A percentile compares a stretch with the other conserved stretches of the same genome.
These are phyloP conservation scores for Schwanniomyces sp. DNA, from an alignment of 805 yeast species.

Conservation along the genomic window DNA sequence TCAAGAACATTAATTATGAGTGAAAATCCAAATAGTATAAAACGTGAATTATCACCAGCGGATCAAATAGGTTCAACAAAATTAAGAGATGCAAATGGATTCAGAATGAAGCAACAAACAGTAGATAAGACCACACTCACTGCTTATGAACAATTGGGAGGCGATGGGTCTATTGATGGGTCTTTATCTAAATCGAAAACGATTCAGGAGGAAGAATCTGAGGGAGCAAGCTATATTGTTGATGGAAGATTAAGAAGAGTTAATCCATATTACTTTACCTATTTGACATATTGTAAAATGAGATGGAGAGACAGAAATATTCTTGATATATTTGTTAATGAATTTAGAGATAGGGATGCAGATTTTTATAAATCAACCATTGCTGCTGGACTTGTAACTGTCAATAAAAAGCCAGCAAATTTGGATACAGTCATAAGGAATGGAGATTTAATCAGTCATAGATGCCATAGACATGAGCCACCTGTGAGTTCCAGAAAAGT, in stretches of 20 bases:
- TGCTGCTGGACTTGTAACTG: constrained; percentile 63
- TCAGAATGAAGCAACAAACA: constrained; percentile 44
- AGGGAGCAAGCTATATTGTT: constrained; percentile 55
- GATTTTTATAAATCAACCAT: constrained; percentile 58
- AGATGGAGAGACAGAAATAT: constrained; percentile 89
- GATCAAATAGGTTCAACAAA: constrained; percentile 2
- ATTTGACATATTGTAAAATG: constrained; percentile 84
- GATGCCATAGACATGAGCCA: constrained; percentile 89
- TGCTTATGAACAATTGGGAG: constrained; percentile 42
- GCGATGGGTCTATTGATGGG: constrained; percentile 21
- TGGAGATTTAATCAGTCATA: constrained; percentile 81
- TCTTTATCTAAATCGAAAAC: constrained; percentile 27
- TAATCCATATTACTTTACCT: constrained; percentile 84
- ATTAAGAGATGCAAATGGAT: constrained; percentile 46
- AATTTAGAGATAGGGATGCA: constrained; percentile 77
- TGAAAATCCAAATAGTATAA: constrained; percentile 5
- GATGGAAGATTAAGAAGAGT: constrained; percentile 69
- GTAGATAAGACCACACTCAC: constrained; percentile 44
- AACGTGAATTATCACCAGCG: constrained; percentile 9
- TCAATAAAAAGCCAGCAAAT: constrained; percentile 67
- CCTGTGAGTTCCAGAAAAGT: constrained; percentile 64
- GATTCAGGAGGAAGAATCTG: constrained; percentile 55
- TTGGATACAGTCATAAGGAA: constrained; percentile 67
- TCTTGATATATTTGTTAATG: constrained; percentile 76
- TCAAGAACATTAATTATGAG: not conserved